Percentiles rank a stretch among this genome's conserved stretches.
Conservation (phyloP, 208 protist genomes). For the Trypanosoma cruzi region DNA sequence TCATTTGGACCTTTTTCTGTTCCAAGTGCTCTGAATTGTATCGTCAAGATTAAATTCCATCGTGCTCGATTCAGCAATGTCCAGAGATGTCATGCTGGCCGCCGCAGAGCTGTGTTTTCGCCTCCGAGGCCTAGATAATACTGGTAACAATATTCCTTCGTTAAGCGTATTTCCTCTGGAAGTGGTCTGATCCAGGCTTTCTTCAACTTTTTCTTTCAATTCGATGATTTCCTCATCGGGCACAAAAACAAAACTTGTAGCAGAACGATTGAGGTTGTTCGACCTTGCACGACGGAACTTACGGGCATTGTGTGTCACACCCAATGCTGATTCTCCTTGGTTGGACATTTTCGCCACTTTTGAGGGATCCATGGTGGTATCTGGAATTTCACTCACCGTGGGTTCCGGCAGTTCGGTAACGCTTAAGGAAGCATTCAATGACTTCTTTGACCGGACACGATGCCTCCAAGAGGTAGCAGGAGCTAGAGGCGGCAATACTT, state of each 20-base stretch:
- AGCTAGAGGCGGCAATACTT: background rate
- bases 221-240: background rate
- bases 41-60: background rate
- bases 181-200: background rate
- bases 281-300: background rate
- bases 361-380: background rate
- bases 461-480: background rate
- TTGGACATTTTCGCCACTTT: background rate
- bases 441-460: background rate
- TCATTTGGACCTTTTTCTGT: background rate
- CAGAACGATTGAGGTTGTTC: background rate
- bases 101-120: slow-evolving; percentile 2
- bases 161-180: background rate
- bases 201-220: background rate
- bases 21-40: background rate
- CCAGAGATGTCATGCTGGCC: background rate
- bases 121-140: background rate
- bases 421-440: background rate
- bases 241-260: background rate
- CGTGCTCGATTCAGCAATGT: background rate
- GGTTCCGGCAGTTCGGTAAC: slow-evolving; percentile 16
- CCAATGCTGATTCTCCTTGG: background rate
- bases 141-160: background rate
- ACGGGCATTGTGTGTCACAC: background rate
- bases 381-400: slow-evolving; percentile 8